Conservation (phyloP, 108 stramenopile genomes). For the Cyclotella distinguenda region DNA sequence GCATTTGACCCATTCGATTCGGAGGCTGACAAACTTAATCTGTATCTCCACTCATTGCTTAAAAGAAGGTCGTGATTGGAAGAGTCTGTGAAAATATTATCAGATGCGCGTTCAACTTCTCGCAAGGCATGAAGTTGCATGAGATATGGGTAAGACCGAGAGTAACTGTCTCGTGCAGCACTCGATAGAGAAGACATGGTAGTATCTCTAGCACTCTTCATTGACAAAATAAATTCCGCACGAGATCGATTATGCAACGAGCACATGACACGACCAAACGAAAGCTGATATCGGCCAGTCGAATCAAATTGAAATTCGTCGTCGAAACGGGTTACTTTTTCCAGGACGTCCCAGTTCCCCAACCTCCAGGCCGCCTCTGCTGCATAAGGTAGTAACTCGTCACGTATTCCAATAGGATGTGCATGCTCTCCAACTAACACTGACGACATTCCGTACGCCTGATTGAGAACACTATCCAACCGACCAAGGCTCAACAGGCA, state of each 20-base stretch:
- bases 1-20: slow-evolving; percentile 44
- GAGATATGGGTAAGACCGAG: slow-evolving; percentile 63
- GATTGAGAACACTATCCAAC: slow-evolving; percentile 81
- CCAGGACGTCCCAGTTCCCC: slow-evolving; percentile 74
- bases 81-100: slow-evolving; percentile 16
- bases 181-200: slow-evolving; percentile 67
- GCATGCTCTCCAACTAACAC: slow-evolving; percentile 5
- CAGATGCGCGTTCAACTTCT: slow-evolving; percentile 69
- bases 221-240: slow-evolving; percentile 19
- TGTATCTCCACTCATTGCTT: slow-evolving; percentile 49
- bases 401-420: slow-evolving; percentile 3
- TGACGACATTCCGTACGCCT: slow-evolving; percentile 57
- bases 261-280: slow-evolving; percentile 66
- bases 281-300: slow-evolving; percentile 48
- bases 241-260: slow-evolving; percentile 42
- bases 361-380: slow-evolving; percentile 88
- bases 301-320: slow-evolving; percentile 10
- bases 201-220: slow-evolving; percentile 56
- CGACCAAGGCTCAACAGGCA: slow-evolving; percentile 83
- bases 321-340: slow-evolving; percentile 18
- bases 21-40: slow-evolving; percentile 44
- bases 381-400: slow-evolving; percentile 52
- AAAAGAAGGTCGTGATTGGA: slow-evolving; percentile 34
- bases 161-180: slow-evolving; percentile 76
- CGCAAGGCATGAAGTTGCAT: slow-evolving; percentile 68